Conservation (phyloP, 1,284 basidiomycete species). For the Ganoderma resinaceum region DNA sequence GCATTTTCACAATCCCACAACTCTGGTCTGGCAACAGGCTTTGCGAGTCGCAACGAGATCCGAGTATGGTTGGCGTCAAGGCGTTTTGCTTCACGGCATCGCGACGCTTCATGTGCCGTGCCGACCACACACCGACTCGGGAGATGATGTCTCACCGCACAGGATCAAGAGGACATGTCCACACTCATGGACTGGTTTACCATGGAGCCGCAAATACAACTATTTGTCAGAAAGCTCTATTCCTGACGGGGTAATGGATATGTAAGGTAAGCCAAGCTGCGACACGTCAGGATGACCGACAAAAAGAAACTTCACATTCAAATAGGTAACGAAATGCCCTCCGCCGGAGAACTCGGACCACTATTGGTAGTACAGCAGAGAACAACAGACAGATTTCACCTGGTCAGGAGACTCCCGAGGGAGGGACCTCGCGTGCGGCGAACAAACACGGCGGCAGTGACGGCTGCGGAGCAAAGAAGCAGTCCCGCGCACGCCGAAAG, state of each 20-base stretch:
- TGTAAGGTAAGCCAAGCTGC: not conserved
- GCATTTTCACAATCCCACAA: not conserved
- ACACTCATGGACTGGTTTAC: not conserved
- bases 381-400: slow-evolving; percentile 2
- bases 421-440: slow-evolving; percentile 16
- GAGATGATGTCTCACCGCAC: not conserved
- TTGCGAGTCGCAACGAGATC: slow-evolving; percentile 1
- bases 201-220: not conserved
- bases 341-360: not conserved
- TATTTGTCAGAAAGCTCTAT: not conserved
- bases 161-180: not conserved
- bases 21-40: not conserved
- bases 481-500: slow-evolving; percentile 64
- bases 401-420: slow-evolving; percentile 16
- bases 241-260: not conserved
- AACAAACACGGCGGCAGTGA: slow-evolving; percentile 47
- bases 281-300: not conserved
- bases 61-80: not conserved
- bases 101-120: not conserved
- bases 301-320: not conserved
- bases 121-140: not conserved
- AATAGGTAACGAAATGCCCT: not conserved
- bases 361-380: not conserved
- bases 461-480: slow-evolving; percentile 65
- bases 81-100: not conserved